Evolutionary conservation across 495 filamentous ascomycete species (phyloP), one percentile per base, ranked within the genome.

Genomic region (Pyrenula aspistea): DNA sequence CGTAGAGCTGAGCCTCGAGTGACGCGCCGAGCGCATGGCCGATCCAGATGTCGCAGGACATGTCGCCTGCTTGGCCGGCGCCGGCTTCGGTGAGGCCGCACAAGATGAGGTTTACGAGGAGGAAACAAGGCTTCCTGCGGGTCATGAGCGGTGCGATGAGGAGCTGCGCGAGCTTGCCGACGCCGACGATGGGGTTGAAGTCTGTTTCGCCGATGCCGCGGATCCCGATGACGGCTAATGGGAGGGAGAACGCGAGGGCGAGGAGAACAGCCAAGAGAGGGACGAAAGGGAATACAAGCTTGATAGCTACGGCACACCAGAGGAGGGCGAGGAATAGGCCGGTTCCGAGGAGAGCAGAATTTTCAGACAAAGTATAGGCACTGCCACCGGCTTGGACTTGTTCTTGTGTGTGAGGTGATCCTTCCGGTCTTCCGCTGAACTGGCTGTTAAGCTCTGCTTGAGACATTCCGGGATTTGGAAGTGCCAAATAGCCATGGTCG

Each of bases 31-130:
- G 77, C 0, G 97, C 73, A 69, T 98, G 90, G 2, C 93, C 93
- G 0, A 92, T 96, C 68, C 97, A 97, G 25, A 98, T 79, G 65
- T 98, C 93, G 63, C 97, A 94, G 87, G 97, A 90, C 65, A 98
- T 83, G 66, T 98, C 93, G 11, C 93, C 93, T 2, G 94, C 94
- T 72, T 98, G 94, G 25, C 95, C 74, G 3, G 93, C 93, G 21
- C 92, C 93, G 53, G 89, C 84, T 65, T 89, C 83, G 42, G 83
- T 82, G 25, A 97, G 87, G 0, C 91, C 93, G n/a, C 93, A 93
- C 0, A 90, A 93, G 10, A 98, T 79, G 11, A 98, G 79, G 59
- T 98, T 98, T 58, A 95, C 95, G 55, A 93, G 76, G 2, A 98
- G 81, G n/a, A 89, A 86, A 48, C 19, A 19, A 19, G 11, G 11